Conservation (phyloP, 768 basidiomycete genomes). For the Rhizopogon salebrosus region DNA sequence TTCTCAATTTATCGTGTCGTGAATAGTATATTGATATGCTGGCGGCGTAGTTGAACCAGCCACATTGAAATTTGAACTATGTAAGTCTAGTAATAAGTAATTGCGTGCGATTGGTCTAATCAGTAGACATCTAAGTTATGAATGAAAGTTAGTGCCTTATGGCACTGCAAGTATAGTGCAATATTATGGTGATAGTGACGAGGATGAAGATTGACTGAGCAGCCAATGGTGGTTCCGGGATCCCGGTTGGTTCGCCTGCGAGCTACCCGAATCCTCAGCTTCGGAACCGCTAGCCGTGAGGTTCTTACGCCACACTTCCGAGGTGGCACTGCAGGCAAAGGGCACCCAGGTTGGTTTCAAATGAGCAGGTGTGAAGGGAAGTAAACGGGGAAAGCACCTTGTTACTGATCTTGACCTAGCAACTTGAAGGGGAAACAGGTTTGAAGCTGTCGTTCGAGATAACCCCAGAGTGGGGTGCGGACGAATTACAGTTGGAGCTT, state of each 20-base stretch:
- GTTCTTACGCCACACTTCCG: constrained; percentile 10
- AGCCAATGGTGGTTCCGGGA: constrained; percentile 8
- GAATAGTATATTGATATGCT: too few relatives aligned
- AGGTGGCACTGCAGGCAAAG: background rate
- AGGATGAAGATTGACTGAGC: constrained; percentile 2
- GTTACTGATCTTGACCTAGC: constrained; percentile 10
- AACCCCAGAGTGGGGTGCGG: background rate
- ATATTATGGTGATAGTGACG: background rate
- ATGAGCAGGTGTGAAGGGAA: background rate
- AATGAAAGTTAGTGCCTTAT: background rate
- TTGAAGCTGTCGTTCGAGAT: background rate
- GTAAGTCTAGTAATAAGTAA: background rate
- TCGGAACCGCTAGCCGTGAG: constrained; percentile 3
- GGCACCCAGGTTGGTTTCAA: background rate
- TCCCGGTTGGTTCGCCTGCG: constrained; percentile 5
- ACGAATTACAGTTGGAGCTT: background rate
- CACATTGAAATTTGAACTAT: background rate
- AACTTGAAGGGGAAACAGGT: constrained; percentile 12
- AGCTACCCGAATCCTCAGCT: constrained; percentile 18
- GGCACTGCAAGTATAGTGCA: background rate
- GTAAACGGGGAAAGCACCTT: constrained; percentile 9
- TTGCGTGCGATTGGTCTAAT: background rate
- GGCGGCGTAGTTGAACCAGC: too few relatives aligned
- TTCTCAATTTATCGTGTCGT: too few relatives aligned
- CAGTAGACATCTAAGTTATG: background rate